Conservation (phyloP, 2,329 filamentous ascomycete species). For the Microdochium bolleyi region DNA sequence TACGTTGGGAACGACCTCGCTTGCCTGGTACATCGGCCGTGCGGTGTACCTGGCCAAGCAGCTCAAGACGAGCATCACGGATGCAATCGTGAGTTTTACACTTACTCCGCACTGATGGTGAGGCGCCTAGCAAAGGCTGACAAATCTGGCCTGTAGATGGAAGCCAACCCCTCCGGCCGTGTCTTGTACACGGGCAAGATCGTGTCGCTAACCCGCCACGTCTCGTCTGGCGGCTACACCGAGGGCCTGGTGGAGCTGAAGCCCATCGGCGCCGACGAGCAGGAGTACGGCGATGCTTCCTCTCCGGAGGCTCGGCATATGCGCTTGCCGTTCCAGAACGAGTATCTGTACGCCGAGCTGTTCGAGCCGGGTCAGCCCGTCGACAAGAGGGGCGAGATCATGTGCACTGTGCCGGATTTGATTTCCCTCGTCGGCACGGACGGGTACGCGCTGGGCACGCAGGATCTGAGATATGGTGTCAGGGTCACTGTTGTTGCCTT, state of each 20-base stretch:
- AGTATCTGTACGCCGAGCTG: constrained; percentile 55
- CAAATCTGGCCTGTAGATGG: no score
- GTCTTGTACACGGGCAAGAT: constrained; percentile 60
- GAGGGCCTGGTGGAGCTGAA: constrained; percentile 41
- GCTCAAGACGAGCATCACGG: constrained; percentile 37
- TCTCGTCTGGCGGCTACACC: constrained; percentile 45
- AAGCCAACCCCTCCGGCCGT: constrained; percentile 46
- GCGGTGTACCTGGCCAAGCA: constrained; percentile 41
- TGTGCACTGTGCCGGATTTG: constrained; percentile 49
- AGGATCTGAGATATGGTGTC: constrained; percentile 1
- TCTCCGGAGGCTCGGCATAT: constrained; percentile 24
- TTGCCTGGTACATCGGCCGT: constrained; percentile 51
- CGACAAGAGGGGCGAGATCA: constrained; percentile 24
- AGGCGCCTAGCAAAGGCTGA: no score
- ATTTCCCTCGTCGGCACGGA: constrained; percentile 44
- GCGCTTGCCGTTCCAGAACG: constrained; percentile 62
- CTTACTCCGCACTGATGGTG: background rate
- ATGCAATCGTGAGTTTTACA: constrained; percentile 32
- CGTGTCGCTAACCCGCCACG: constrained; percentile 45
- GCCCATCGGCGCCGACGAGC: background rate
- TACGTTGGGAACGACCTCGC: constrained; percentile 44
- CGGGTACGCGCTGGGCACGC: constrained; percentile 1
- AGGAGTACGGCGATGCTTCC: constrained; percentile 23
- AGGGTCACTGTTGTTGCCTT: constrained; percentile 1
- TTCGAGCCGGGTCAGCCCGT: constrained; percentile 16